phyloP scores from a whole-genome alignment of 345 rosid species.

The Noccaea caerulescens region DNA sequence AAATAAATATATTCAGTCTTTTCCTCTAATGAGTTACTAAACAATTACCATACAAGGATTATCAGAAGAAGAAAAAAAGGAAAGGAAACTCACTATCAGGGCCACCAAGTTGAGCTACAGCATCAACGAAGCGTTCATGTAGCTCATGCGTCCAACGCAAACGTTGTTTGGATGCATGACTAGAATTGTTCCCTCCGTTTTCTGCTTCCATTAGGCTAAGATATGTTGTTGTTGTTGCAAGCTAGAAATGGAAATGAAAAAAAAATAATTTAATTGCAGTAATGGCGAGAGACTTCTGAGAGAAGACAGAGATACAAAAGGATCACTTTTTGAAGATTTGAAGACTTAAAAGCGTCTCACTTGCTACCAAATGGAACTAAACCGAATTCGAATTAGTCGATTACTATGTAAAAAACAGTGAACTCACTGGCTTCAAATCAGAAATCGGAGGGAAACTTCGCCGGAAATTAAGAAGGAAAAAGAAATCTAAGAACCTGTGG shows the following conservation, averaged over 20 bases:
- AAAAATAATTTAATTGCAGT: slow-evolving; percentile 42
- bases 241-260: slow-evolving; percentile 49
- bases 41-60: neutral
- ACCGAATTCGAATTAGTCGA: neutral
- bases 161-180: slow-evolving; percentile 94
- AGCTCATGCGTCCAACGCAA: slow-evolving; percentile 99
- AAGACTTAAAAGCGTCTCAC: too few species aligned
- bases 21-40: slow-evolving; percentile 18
- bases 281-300: neutral
- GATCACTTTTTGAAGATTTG: too few species aligned
- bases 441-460: too few species aligned
- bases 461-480: too few species aligned
- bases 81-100: slow-evolving; percentile 82
- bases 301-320: neutral
- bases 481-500: slow-evolving; percentile 31
- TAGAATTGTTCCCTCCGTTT: slow-evolving; percentile 70
- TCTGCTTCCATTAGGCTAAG: slow-evolving; percentile 71
- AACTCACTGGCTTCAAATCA: neutral
- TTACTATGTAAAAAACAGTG: slow-evolving; percentile 10
- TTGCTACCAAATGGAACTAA: neutral
- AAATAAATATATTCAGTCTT: slow-evolving; percentile 5
- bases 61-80: neutral
- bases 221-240: slow-evolving; percentile 47
- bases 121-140: slow-evolving; percentile 98
- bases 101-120: slow-evolving; percentile 99